These are phyloP conservation scores for Leavenworthia alabamica DNA, from an alignment of 345 rosid genomes.

Conservation along the genomic window DNA sequence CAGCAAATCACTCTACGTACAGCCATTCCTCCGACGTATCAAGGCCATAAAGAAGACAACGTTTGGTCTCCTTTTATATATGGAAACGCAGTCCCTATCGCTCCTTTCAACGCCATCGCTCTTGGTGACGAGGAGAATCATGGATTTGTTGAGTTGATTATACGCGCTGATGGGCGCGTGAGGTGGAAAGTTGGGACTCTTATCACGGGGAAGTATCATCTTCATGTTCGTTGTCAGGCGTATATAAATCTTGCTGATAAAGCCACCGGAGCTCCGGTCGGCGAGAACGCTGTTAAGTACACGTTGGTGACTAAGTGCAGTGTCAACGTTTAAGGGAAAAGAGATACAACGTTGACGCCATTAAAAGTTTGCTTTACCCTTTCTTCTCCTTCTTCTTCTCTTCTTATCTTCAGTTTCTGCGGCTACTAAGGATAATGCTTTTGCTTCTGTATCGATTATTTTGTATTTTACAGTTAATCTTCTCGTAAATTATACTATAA, in stretches of 20 bases:
- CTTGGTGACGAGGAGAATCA: conserved; percentile 43
- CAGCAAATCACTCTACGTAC: conserved; percentile 76
- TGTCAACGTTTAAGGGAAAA: conserved; percentile 42
- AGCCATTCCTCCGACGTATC: conserved; percentile 44
- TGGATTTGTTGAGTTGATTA: conserved; percentile 40
- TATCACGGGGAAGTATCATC: conserved; percentile 50
- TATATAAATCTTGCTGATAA: conserved; percentile 41
- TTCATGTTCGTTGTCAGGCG: conserved; percentile 56
- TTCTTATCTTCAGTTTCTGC: neutral
- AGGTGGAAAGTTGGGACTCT: conserved; percentile 67
- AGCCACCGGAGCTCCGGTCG: conserved; percentile 38
- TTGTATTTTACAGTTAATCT: neutral
- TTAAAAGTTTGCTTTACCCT: neutral
- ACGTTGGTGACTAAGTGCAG: conserved; percentile 47
- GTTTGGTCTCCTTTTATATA: conserved; percentile 76
- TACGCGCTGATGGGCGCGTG: conserved; percentile 77
- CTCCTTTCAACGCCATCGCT: conserved; percentile 52
- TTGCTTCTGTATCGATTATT: neutral
- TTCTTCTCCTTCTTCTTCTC: neutral
- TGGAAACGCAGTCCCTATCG: conserved; percentile 62
- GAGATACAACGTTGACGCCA: neutral
- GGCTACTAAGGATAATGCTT: neutral
- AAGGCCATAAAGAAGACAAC: conserved; percentile 45
- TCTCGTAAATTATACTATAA: neutral
- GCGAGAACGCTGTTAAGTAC: conserved; percentile 66